Conservation (phyloP, 805 yeast species). For the Lachancea quebecensis region DNA sequence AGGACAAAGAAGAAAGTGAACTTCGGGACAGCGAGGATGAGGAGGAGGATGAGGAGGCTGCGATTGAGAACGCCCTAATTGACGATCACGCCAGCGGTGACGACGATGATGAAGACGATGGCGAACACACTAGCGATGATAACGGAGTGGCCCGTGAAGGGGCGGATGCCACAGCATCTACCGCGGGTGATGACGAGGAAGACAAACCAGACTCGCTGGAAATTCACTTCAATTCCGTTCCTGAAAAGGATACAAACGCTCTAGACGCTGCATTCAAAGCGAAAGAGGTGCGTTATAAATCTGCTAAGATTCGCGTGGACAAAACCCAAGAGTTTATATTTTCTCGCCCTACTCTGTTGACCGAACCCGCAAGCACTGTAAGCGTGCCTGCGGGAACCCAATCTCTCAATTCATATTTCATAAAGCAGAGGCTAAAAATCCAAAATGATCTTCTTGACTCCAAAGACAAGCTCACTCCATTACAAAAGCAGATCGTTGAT, state of each 20-base stretch:
- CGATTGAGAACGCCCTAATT: constrained; percentile 9
- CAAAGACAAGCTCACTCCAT: constrained; percentile 28
- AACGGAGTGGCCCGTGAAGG: constrained; percentile 13
- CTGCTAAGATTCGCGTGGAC: constrained; percentile 14
- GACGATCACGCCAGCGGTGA: constrained; percentile 17
- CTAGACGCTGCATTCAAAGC: constrained; percentile 32
- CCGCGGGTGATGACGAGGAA: constrained; percentile 30
- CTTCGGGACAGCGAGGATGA: constrained; percentile 27
- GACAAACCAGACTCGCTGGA: constrained; percentile 66
- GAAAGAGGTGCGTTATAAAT: constrained; percentile 24
- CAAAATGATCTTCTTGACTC: constrained; percentile 26
- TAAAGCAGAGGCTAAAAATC: constrained; percentile 39
- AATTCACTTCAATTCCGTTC: constrained; percentile 55
- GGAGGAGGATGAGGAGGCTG: constrained; percentile 22
- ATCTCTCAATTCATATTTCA: constrained; percentile 33
- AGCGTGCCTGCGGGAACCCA: constrained; percentile 18
- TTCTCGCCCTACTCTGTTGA: constrained; percentile 24
- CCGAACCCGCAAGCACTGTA: constrained; percentile 11
- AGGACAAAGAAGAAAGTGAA: constrained; percentile 22
- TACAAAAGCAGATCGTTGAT: constrained; percentile 50
- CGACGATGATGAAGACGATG: constrained; percentile 17
- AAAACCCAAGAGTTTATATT: constrained; percentile 18
- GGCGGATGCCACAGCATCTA: no score
- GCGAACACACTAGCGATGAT: constrained; percentile 27
- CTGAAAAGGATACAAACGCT: constrained; percentile 32